These are phyloP conservation scores for Penicillium herquei DNA, from an alignment of 495 filamentous ascomycete species.

Conservation along the genomic window DNA sequence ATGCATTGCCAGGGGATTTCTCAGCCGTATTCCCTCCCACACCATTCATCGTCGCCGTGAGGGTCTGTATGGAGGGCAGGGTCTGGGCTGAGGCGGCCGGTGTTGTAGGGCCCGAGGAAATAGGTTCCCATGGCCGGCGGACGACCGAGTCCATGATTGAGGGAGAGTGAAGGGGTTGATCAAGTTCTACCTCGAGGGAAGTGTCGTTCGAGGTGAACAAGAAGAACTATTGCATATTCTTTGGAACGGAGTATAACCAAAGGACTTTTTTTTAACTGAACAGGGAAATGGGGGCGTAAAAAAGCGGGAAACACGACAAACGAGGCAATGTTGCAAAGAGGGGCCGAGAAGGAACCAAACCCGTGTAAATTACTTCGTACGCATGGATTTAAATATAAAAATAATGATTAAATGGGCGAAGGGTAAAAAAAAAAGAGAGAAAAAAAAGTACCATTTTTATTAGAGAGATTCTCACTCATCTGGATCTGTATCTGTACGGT, in stretches of 20 bases:
- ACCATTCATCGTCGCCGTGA: conserved; percentile 45
- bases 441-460: neutral
- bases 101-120: conserved; percentile 37
- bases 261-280: neutral
- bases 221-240: neutral
- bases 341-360: neutral
- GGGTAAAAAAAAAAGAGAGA: neutral
- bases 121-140: conserved; percentile 44
- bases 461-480: neutral
- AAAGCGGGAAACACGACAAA: neutral
- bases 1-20: conserved; percentile 45
- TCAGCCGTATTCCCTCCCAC: conserved; percentile 26
- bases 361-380: neutral
- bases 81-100: conserved; percentile 42
- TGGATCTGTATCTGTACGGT: too few species aligned
- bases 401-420: neutral
- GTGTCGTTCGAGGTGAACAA: neutral
- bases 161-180: neutral
- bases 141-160: conserved; percentile 40
- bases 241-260: too few species aligned
- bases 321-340: conserved; percentile 4
- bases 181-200: neutral
- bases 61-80: conserved; percentile 47
- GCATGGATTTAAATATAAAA: neutral
- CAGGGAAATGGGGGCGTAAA: conserved; percentile 4